These are phyloP conservation scores for Rosa chinensis DNA, from an alignment of 306 rosid species.

Conservation along the genomic window DNA sequence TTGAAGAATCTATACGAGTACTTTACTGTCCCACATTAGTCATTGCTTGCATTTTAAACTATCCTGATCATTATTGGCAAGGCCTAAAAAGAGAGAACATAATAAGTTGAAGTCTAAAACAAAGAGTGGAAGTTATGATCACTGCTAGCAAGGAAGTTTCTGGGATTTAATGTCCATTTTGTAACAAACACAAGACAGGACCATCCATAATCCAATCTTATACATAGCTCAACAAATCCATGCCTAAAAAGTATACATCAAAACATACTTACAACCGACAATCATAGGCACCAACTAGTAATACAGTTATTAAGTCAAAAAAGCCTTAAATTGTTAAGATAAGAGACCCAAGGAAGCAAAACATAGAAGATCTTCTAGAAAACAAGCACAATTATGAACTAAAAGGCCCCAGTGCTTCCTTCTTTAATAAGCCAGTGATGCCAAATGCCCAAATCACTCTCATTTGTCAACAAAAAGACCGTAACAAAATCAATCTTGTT, in stretches of 20 bases:
- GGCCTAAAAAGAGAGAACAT: neutral
- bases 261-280: neutral
- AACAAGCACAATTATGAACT: neutral
- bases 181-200: neutral
- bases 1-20: constrained; percentile 17
- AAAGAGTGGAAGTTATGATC: neutral
- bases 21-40: neutral
- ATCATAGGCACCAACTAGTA: neutral
- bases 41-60: constrained; percentile 15
- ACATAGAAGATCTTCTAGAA: neutral
- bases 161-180: neutral
- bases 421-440: neutral
- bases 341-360: neutral
- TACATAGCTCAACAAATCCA: neutral
- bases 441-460: too few species aligned
- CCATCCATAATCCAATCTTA: neutral
- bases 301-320: neutral
- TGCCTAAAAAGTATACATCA: neutral
- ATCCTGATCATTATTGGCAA: neutral
- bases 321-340: neutral
- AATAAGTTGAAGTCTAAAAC: neutral
- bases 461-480: too few species aligned
- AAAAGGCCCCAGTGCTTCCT: neutral
- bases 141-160: neutral
- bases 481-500: too few species aligned